Conservation (phyloP, 495 filamentous ascomycete species). For the Neurospora sublineolata region DNA sequence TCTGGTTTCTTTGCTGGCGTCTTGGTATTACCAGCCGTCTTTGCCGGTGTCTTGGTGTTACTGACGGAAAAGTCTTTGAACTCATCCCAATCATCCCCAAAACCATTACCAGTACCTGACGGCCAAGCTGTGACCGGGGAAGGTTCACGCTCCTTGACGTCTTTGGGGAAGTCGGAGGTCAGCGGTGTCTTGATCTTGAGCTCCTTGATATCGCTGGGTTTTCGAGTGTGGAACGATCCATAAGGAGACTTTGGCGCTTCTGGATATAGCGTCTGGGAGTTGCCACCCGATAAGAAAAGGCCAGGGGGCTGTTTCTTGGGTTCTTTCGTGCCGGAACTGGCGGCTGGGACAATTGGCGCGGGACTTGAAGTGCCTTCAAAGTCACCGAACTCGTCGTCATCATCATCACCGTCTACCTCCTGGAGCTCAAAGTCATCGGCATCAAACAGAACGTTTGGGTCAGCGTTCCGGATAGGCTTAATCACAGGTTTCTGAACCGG, state of each 20-base stretch:
- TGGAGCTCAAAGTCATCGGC: constrained; percentile 35
- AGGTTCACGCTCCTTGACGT: constrained; percentile 19
- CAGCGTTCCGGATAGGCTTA: constrained; percentile 11
- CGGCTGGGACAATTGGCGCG: not conserved
- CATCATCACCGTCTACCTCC: constrained; percentile 9
- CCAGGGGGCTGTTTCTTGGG: constrained; percentile 21
- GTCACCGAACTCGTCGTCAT: constrained; percentile 40
- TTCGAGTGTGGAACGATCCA: constrained; percentile 36
- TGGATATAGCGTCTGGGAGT: constrained; percentile 17
- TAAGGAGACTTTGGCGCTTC: constrained; percentile 38
- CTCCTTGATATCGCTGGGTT: constrained; percentile 29
- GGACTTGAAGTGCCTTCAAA: constrained; percentile 25
- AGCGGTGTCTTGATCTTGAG: constrained; percentile 32
- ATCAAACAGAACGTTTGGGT: constrained; percentile 38
- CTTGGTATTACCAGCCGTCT: constrained; percentile 6
- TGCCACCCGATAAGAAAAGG: constrained; percentile 15
- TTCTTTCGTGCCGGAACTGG: constrained; percentile 3
- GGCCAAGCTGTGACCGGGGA: constrained; percentile 40
- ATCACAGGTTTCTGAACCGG: constrained; percentile 9
- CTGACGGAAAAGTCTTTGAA: constrained; percentile 36
- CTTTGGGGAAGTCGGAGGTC: constrained; percentile 17
- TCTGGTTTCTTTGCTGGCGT: not conserved
- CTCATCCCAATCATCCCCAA: constrained; percentile 48
- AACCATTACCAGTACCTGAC: constrained; percentile 16
- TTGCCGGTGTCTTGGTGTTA: constrained; percentile 11